Evolutionary conservation across 1,139 yeast species (phyloP).

Genomic region (Pichia sp.): DNA sequence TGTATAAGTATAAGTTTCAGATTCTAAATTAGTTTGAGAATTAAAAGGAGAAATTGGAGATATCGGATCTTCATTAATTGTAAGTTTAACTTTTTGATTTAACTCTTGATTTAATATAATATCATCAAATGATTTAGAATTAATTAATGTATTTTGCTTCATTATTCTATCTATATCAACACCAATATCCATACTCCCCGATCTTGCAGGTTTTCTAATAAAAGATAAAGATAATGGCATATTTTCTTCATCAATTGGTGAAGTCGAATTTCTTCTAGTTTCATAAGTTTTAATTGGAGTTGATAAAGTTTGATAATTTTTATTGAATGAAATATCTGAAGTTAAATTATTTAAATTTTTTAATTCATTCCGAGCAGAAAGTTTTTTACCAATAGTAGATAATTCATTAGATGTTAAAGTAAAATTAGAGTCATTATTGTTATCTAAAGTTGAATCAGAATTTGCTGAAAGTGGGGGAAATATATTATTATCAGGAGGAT

Average conservation of each 20-base stretch:
- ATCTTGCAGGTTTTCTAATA: constrained; percentile 27
- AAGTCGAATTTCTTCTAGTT: not conserved
- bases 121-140: constrained; percentile 13
- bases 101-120: not conserved
- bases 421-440: not conserved
- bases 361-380: not conserved
- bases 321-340: too few relatives aligned
- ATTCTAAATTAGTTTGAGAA: not conserved
- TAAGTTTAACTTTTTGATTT: not conserved
- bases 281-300: not conserved
- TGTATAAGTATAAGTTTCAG: constrained; percentile 8
- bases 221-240: constrained; percentile 28
- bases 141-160: constrained; percentile 27
- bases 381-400: not conserved
- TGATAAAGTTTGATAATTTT: not conserved
- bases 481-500: not conserved
- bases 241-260: constrained; percentile 16
- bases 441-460: not conserved
- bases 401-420: not conserved
- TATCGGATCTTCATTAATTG: not conserved
- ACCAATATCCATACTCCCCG: constrained; percentile 17
- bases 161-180: constrained; percentile 22
- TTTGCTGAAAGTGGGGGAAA: not conserved
- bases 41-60: constrained; percentile 8
- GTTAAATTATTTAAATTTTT: not conserved